Base-by-base conservation (phyloP, 305 asterid species). In the Fraxinus baroniana region DNA sequence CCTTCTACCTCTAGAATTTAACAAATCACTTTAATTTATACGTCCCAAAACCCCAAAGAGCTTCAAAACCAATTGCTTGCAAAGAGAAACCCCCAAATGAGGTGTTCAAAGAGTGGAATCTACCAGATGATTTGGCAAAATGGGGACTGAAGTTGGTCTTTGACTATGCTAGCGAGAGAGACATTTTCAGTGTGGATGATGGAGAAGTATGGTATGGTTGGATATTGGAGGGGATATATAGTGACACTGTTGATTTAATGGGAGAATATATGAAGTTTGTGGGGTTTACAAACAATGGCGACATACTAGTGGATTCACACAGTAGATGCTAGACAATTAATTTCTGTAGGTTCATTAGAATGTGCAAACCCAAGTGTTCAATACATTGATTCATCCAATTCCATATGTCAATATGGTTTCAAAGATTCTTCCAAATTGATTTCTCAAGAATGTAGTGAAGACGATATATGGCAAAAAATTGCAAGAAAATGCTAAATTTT, bases 391-490 rank as follows among this genome's bases (percentile, higher is more conserved):
- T 30, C 49, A 1, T 3, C 73, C 74, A 46, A 35, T 52, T 35
- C 32, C 49, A 17, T 70, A 33, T 10, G 71, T 72, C 78, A 68
- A 17, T 46, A 75, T 26, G 20, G 57, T 2, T 8, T 41, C 28
- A 41, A 71, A n/a, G 30, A 28, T 79, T 44, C 79, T 3, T 71
- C 79, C 15, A 83, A 78, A 81, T 32, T 83, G 41, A 18, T 57
- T 8, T 87, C 89, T 26, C 82, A 85, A 62, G 89, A 79, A 66
- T 62, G 44, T 82, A 64, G 66, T 7, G 85, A 83, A 8, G 87
- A 90, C 78, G 83, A 66, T 0, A 73, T 87, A 28, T 90, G 91
- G 89, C 77, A 71, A 74, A 66, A 82, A 82, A 84, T 35, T 90
- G 3, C 55, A 84, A 73, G 79, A 35, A 35, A 35, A 35, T 5